Evolutionary conservation across 768 basidiomycete genomes (phyloP), one percentile per base, ranked within the genome.

Genomic region (Kondoa subrosea): DNA sequence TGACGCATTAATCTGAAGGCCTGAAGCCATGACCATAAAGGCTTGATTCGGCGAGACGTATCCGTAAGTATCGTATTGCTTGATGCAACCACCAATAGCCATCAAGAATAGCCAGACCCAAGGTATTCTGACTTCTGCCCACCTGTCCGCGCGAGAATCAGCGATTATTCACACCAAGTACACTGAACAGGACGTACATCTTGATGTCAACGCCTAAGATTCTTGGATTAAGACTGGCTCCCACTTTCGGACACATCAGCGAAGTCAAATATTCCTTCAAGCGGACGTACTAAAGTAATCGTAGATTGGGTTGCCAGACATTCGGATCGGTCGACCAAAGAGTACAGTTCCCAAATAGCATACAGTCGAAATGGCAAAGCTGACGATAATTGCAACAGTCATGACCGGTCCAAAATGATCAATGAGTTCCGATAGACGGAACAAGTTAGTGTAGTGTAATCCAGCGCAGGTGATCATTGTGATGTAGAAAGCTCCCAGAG

Each of bases 1-100:
- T 85, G 91, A 97, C 59, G 92, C 92, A 72, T 99, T 96, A 71
- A 96, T 81, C 77, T 97, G 97, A n/a, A 99, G 80, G 75, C 89
- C 90, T 8, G 91, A 96, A 1, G 91, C 95, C 68, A 93, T 81
- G 70, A 89, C 85, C 89, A 96, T 95, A 77, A 96, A 89, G 0
- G 85, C 86, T 88, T 93, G 91, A 77, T 97, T 97, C 0, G 89
- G 87, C 0, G 92, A 91, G 32, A 96, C 87, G 76, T 90, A 89
- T 29, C 95, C 95, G 71, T 86, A 84, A 29, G 83, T 80, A 73
- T 96, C 91, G 76, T 95, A 93, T 76, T 99, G 95, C 79, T 95
- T 96, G 80, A 88, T 88, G 27, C 85, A 88, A 61, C 91, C 93
- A 29, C 88, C 91, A 34, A 97, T 84, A 2, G 91, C 83, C 72